Conservation (phyloP, 495 filamentous ascomycete species). For the Rostrohypoxylon terebratum region DNA sequence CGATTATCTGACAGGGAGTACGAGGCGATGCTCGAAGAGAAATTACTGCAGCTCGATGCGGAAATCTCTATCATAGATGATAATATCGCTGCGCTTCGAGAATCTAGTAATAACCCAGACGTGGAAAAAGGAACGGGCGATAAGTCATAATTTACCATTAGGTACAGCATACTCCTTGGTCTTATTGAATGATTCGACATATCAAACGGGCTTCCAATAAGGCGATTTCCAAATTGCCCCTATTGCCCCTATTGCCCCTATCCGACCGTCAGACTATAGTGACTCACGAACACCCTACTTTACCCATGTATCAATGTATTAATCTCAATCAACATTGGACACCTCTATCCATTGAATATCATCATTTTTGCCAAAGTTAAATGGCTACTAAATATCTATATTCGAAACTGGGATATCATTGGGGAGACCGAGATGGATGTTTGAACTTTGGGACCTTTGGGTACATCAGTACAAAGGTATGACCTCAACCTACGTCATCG, state of each 20-base stretch:
- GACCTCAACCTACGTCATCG: conserved; percentile 47
- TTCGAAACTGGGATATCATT: not conserved
- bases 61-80: conserved; percentile 91
- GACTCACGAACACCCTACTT: not conserved
- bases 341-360: not conserved
- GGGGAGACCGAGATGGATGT: not conserved
- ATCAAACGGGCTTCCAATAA: no score
- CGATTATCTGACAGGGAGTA: conserved; percentile 84
- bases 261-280: not conserved
- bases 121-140: conserved; percentile 2
- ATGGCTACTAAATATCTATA: not conserved
- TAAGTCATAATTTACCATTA: not conserved
- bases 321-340: not conserved
- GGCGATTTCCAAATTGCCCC: no score
- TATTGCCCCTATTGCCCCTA: no score
- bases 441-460: no score
- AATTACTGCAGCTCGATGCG: conserved; percentile 79
- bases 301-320: not conserved
- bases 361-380: not conserved
- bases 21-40: conserved; percentile 77
- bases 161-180: not conserved
- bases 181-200: not conserved
- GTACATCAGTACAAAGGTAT: conserved; percentile 19
- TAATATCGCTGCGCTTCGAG: conserved; percentile 71
- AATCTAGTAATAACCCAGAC: conserved; percentile 34